Evolutionary conservation across 2,329 filamentous ascomycete genomes (phyloP), one percentile per base, ranked within the genome.

Genomic region (Clonostachys solani): DNA sequence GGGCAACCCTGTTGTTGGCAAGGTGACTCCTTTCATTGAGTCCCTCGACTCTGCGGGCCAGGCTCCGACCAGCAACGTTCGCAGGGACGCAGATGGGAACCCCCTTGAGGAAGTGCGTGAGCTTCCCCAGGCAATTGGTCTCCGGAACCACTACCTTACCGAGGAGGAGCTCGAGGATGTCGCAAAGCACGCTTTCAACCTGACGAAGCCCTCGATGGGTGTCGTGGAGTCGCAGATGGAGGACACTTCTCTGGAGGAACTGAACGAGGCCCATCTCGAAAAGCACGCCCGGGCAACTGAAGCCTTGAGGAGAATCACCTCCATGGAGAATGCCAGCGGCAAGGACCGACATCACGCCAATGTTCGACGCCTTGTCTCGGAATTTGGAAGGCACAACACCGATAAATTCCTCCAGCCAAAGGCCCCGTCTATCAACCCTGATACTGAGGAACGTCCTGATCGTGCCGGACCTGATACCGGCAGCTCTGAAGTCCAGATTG

Each of bases 401-500:
- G 94, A 99, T 66, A 58, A 66, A 9, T 63, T 69, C 5, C 77
- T 99, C 33, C 76, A 78, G 19, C 82, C 83, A 1, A 87, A 84
- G 63, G 72, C 79, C 4, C 65, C 72, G 40, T 73, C 72, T 36
- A 70, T 74, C 37, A 51, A 62, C 49, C 60, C 71, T 56, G 60
- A 68, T 46, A 61, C 57, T 15, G 61, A 64, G 56, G 66, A 67
- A 49, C 67, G 58, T 70, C 71, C 66, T 49, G 54, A 56, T 23
- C 86, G 95, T 33, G 83, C 84, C n/a, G 94, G 94, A 0, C 87
- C 87, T 6, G 94, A 99, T 63, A 99, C 92, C 1, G 94, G 94
- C 35, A 95, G 89, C 58, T 89, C 89, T 7, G 94, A 99, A 70
- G 95, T 99, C n/a, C 94, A 99, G 74, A 90, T 95, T 55, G 92